Evolutionary conservation across 768 basidiomycete genomes (phyloP).

Genomic region (Coprinellus micaceus): DNA sequence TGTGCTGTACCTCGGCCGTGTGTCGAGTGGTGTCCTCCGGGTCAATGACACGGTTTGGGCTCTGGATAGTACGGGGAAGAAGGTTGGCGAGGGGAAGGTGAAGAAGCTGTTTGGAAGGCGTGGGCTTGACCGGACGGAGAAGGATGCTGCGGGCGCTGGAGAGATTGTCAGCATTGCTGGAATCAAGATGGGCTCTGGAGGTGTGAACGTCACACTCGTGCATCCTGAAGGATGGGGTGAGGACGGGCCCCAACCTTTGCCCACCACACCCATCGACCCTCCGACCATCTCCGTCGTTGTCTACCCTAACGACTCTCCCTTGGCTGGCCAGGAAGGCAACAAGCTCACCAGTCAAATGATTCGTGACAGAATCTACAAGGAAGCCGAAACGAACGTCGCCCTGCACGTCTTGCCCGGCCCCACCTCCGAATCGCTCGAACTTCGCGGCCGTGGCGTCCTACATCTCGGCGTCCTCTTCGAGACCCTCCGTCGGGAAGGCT

Average conservation of each 20-base stretch:
- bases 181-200: conserved; percentile 36
- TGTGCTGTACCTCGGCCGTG: conserved; percentile 44
- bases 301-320: conserved; percentile 45
- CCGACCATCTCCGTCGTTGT: conserved; percentile 48
- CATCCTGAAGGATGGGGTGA: conserved; percentile 43
- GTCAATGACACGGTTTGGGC: conserved; percentile 39
- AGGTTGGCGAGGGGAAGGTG: conserved; percentile 47
- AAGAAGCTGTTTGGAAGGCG: conserved; percentile 40
- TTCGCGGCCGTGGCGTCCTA: conserved; percentile 46
- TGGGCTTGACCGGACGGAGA: conserved; percentile 42
- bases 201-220: conserved; percentile 44
- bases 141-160: conserved; percentile 41
- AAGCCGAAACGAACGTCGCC: conserved; percentile 50
- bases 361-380: conserved; percentile 45
- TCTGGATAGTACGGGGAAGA: conserved; percentile 38
- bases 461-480: conserved; percentile 51
- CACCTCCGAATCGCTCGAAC: conserved; percentile 46
- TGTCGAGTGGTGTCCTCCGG: conserved; percentile 37
- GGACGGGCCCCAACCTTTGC: conserved; percentile 27
- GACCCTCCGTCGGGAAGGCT: conserved; percentile 46
- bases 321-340: conserved; percentile 42
- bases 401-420: conserved; percentile 47
- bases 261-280: conserved; percentile 48
- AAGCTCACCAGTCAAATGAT: conserved; percentile 49
- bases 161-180: conserved; percentile 50